Base-by-base conservation (phyloP, 2,329 filamentous ascomycete species). In the Paecilomyces formosus region DNA sequence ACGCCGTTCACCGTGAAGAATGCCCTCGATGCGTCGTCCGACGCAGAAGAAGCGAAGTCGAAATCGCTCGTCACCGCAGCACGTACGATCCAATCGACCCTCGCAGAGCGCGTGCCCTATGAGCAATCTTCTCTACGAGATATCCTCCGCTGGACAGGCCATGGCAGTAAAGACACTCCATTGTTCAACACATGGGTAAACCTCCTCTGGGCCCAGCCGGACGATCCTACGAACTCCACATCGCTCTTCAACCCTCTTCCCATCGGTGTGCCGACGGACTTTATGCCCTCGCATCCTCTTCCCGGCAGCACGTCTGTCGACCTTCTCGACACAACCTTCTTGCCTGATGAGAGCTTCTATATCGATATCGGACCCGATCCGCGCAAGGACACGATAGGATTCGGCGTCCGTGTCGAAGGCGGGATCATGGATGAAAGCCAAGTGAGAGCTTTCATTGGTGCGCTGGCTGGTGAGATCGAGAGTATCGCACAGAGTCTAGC, bases 181-280 rank as follows among this genome's bases (percentile, higher is more conserved):
- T 45, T 68, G 1, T 72, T 73, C 63, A 71, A 73, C 51, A 63
- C 66, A 2, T 72, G 65, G 64, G 62, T 72, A 30, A 73, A 73
- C 53, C 63, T 73, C 13, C 62, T 73, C 30, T 72, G 68, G 68
- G 64, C 64, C 54, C 65, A 68, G 33, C 60, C 58, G 22, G 52
- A 30, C 26, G 45, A 60, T 3, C 53, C 61, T 3, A 58, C 61
- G 1, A 22, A 39, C 11, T 53, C 54, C 21, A 55, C 56, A 31
- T 21, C 51, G 3, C 55, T 66, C 30, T 68, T 69, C 60, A 22
- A 52, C 0, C 65, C 66, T 12, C 61, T 69, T 6, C 60, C 55
- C 22, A 67, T 69, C 31, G 66, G 67, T 15, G 62, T 68, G 1
- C 67, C 67, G 0, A 69, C 66, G 13, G 67, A 69, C 51, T 68